phyloP scores from a whole-genome alignment of 352 stramenopile species.

The Phytopythium ostracodes region DNA sequence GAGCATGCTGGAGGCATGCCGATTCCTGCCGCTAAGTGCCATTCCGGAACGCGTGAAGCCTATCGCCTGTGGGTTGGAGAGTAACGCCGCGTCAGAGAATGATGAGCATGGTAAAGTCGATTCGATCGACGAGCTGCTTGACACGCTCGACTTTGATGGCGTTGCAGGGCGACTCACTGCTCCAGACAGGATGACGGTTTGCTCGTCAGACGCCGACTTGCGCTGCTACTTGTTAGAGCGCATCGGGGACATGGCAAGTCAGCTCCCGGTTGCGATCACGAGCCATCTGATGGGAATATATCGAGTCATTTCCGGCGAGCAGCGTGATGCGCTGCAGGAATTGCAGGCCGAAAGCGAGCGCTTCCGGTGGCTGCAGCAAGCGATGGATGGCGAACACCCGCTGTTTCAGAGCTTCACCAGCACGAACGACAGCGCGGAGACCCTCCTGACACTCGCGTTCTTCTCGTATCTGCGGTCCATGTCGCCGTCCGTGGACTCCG shows the following conservation, averaged over 20 bases:
- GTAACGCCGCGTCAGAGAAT: not conserved
- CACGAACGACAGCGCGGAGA: constrained; percentile 11
- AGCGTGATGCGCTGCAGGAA: constrained; percentile 18
- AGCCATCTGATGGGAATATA: constrained; percentile 30
- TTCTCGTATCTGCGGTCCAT: constrained; percentile 61
- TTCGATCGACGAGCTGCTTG: constrained; percentile 40
- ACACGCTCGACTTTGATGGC: constrained; percentile 65
- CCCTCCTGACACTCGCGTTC: constrained; percentile 55
- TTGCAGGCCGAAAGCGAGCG: constrained; percentile 8
- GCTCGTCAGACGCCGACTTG: constrained; percentile 41
- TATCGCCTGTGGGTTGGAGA: constrained; percentile 10
- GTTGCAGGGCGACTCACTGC: constrained; percentile 30
- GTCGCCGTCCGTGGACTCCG: constrained; percentile 56
- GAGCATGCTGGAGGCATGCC: constrained; percentile 43
- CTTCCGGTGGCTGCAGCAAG: constrained; percentile 7
- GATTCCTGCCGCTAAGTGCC: constrained; percentile 31
- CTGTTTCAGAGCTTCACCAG: not conserved
- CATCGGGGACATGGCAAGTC: constrained; percentile 68
- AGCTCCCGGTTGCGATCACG: constrained; percentile 21
- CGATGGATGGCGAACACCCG: not conserved
- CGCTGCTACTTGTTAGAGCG: constrained; percentile 58
- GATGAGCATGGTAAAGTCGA: not conserved
- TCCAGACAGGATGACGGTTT: constrained; percentile 32
- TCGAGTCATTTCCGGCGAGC: constrained; percentile 43
- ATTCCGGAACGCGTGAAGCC: constrained; percentile 28